Conservation (phyloP, 2,329 filamentous ascomycete species). For the Cladorrhinum sp. region DNA sequence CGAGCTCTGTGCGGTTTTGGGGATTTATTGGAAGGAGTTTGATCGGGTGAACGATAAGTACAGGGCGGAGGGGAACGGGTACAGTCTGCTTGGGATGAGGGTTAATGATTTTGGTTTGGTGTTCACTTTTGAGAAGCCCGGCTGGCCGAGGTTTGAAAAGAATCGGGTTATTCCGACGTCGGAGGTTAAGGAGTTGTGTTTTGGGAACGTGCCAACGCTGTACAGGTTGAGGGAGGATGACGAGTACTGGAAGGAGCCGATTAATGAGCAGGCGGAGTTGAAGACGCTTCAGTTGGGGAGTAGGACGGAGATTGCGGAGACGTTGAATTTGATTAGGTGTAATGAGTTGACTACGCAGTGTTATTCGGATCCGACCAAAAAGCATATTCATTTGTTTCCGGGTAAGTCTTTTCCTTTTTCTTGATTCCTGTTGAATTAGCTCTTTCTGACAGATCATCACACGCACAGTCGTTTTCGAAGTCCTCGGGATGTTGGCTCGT, state of each 20-base stretch:
- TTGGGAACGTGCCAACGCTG: constrained; percentile 54
- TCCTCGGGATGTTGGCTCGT: constrained; percentile 52
- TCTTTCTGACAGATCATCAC: constrained; percentile 12
- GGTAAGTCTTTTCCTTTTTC: constrained; percentile 31
- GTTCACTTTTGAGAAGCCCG: constrained; percentile 51
- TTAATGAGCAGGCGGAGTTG: constrained; percentile 23
- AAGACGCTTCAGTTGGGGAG: constrained; percentile 47
- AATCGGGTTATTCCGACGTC: constrained; percentile 51
- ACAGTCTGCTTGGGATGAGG: constrained; percentile 45
- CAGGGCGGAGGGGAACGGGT: constrained; percentile 53
- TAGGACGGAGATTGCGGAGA: constrained; percentile 47
- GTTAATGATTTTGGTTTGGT: constrained; percentile 49
- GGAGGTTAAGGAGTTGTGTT: constrained; percentile 51
- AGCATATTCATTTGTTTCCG: constrained; percentile 47
- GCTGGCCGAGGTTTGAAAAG: constrained; percentile 43
- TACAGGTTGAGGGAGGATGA: constrained; percentile 40
- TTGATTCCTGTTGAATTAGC: background rate
- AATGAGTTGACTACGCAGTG: constrained; percentile 48
- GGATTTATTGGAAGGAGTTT: constrained; percentile 57
- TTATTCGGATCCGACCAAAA: constrained; percentile 37
- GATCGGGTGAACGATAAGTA: constrained; percentile 49
- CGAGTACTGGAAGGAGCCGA: constrained; percentile 12
- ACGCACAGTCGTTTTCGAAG: constrained; percentile 50
- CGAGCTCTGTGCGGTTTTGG: constrained; percentile 50
- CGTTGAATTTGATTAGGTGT: constrained; percentile 50